A percentile compares a stretch with the other conserved stretches of the same genome.
Conservation (phyloP, 805 yeast genomes). For the Helenozyma rhizophorensis region DNA sequence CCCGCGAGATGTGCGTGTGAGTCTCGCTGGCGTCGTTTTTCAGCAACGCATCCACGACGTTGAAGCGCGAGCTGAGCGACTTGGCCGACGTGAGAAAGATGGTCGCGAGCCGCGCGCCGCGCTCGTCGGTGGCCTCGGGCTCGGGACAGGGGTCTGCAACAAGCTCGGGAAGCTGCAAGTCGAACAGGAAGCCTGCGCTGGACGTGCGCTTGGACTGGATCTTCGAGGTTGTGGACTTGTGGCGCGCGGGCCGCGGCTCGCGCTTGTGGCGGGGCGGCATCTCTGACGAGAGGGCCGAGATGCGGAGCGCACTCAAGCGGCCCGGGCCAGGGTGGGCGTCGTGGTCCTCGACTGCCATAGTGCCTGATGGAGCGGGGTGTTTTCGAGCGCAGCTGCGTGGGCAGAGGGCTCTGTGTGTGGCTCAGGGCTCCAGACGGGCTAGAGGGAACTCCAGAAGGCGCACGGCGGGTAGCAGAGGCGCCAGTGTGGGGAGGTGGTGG, state of each 20-base stretch:
- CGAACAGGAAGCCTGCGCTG: slow-evolving; percentile 10
- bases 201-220: slow-evolving; percentile 1
- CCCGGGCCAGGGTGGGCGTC: no score
- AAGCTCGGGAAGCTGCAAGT: slow-evolving; percentile 6
- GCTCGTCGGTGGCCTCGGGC: slow-evolving; percentile 3
- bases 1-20: slow-evolving; percentile 22
- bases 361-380: no score
- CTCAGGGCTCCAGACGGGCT: no score
- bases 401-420: no score
- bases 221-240: background rate
- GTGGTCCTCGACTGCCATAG: no score
- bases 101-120: slow-evolving; percentile 12
- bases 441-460: no score
- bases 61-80: slow-evolving; percentile 8
- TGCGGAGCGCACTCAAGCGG: slow-evolving; percentile 5
- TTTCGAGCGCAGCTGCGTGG: no score
- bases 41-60: slow-evolving; percentile 11
- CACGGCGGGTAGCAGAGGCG: no score
- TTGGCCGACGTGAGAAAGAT: slow-evolving; percentile 10
- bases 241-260: background rate
- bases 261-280: slow-evolving; percentile 1
- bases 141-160: background rate
- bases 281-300: slow-evolving; percentile 7
- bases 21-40: slow-evolving; percentile 1
- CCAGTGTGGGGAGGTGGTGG: no score